Conservation (phyloP, 306 rosid genomes). For the Pachyrhizus erosus region DNA sequence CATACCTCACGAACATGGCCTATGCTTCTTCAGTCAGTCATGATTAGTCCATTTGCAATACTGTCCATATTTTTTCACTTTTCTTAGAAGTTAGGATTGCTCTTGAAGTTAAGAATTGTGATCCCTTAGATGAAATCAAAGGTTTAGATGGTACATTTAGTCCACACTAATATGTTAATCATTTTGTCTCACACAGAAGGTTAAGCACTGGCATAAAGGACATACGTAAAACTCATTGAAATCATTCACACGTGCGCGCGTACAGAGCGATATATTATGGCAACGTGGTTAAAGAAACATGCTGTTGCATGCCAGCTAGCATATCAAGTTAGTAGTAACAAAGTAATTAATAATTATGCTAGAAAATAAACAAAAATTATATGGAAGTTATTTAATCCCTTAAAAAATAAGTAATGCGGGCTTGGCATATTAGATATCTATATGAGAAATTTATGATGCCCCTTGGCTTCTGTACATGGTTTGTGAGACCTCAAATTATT, state of each 20-base stretch:
- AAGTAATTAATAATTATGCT: background rate
- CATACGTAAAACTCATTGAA: background rate
- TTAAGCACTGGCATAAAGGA: background rate
- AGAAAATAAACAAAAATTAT: background rate
- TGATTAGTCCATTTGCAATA: background rate
- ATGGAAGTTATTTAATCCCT: background rate
- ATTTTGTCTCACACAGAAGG: background rate
- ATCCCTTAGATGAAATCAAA: background rate
- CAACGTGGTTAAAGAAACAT: too few species aligned
- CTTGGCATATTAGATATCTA: background rate
- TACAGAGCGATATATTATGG: too few species aligned
- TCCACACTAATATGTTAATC: background rate
- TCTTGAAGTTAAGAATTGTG: too few species aligned
- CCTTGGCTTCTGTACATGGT: too few species aligned
- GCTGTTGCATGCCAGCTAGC: too few species aligned
- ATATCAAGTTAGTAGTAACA: background rate
- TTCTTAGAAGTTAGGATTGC: background rate
- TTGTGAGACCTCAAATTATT: too few species aligned
- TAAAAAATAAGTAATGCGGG: background rate
- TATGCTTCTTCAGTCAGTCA: background rate
- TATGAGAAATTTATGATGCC: slow-evolving; percentile 22
- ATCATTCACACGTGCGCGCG: background rate
- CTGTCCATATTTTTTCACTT: background rate
- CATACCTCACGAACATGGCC: background rate
- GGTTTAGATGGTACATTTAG: background rate